A percentile compares a stretch with the other conserved stretches of the same genome.
Conservation (phyloP, 352 stramenopile genomes). For the Pythium vanterpoolii region DNA sequence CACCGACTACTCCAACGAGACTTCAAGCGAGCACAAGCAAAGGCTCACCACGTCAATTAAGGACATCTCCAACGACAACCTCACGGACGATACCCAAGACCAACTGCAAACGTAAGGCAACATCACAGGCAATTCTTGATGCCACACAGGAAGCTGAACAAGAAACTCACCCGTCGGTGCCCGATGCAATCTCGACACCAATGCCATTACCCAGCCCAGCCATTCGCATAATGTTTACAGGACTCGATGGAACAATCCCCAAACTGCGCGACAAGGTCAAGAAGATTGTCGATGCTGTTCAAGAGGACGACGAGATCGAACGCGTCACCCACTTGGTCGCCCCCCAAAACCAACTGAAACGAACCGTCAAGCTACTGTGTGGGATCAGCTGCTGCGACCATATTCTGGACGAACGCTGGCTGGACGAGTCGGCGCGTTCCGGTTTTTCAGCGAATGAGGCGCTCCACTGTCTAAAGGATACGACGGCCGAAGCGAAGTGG, state of each 20-base stretch:
- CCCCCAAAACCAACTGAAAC: constrained; percentile 47
- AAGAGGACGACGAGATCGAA: constrained; percentile 51
- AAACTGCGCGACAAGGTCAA: constrained; percentile 28
- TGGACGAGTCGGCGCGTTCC: constrained; percentile 35
- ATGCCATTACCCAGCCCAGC: neutral
- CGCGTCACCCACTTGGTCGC: constrained; percentile 51
- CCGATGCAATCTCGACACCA: neutral
- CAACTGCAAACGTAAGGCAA: neutral
- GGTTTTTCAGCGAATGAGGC: constrained; percentile 23
- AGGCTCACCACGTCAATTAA: neutral
- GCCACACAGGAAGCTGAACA: neutral
- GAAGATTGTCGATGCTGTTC: constrained; percentile 32
- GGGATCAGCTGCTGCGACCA: constrained; percentile 55
- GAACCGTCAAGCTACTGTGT: constrained; percentile 57
- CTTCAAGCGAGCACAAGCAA: neutral
- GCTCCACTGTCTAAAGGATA: constrained; percentile 39
- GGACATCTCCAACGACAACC: neutral
- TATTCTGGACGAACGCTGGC: constrained; percentile 46
- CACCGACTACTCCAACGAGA: neutral
- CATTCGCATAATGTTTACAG: constrained; percentile 54
- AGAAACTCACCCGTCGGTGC: neutral
- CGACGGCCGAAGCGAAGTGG: constrained; percentile 44
- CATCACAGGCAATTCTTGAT: neutral
- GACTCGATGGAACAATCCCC: constrained; percentile 35
- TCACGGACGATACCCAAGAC: constrained; percentile 3